Evolutionary conservation across 176 grass and related monocot species (phyloP), one percentile per base, ranked within the genome.

Genomic region (Carex kokanica): DNA sequence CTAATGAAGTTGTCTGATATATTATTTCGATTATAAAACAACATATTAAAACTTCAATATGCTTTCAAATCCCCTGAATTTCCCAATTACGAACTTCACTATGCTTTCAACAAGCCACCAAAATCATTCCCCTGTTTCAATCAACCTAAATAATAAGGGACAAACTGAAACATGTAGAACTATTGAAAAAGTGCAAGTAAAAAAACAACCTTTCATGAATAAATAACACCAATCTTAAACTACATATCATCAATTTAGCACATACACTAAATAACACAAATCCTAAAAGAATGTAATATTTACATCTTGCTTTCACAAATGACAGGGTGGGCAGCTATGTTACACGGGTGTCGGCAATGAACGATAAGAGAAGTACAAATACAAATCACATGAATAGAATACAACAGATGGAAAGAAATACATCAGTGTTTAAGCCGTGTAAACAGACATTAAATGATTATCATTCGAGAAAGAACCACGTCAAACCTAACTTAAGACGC

Each of bases 261-360:
- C 53, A 80, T 38, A 62, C 13, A 62, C 29, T 40, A 14, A 64
- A 41, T 10, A 23, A 49, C 34, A 24, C 32, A 34, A 64, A 81
- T 63, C 57, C 55, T 81, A 81, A 81, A 81, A 81, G 78, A 82
- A 82, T 82, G 80, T 0, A 20, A 87, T 73, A 84, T 88, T 67
- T 88, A 85, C 84, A 80, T 2, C 53, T 80, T n/a, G 25, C 45
- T 14, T 3, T 20, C 52, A 72, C 36, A 86, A 16, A 64, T 68
- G 20, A 63, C 24, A 86, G 57, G n/a, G 14, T 24, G 49, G 81
- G 64, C 47, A 16, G 49, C 23, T 17, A 63, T 41, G 60, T 8
- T 65, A 77, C 9, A 85, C 83, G 5, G 32, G 70, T 24, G 14
- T 45, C 3, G 43, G 21, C n/a, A 66, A 43, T 66, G 12, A 47